phyloP scores from a whole-genome alignment of 306 rosid species.

The Quercus rubra region DNA sequence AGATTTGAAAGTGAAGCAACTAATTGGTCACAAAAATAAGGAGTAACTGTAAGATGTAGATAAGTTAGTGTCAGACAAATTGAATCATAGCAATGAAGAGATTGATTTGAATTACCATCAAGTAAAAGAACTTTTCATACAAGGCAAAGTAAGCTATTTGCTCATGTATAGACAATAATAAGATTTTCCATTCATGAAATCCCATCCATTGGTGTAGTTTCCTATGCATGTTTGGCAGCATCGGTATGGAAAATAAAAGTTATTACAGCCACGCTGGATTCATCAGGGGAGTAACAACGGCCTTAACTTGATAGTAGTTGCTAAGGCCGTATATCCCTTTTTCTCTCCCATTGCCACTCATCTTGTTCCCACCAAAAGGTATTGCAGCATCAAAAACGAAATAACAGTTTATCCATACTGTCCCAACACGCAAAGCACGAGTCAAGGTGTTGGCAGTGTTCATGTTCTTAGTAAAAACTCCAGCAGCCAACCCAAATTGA shows the following conservation, averaged over 20 bases:
- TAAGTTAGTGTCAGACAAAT: background rate
- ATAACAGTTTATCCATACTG: slow-evolving; percentile 84
- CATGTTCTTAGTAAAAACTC: slow-evolving; percentile 67
- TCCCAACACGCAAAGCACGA: slow-evolving; percentile 77
- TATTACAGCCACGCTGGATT: slow-evolving; percentile 80
- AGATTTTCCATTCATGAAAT: background rate
- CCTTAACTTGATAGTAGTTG: slow-evolving; percentile 83
- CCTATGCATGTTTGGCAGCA: background rate
- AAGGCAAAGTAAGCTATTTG: background rate
- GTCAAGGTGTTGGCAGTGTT: slow-evolving; percentile 62
- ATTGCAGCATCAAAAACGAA: slow-evolving; percentile 90
- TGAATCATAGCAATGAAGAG: background rate
- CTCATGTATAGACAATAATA: background rate
- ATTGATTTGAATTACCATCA: background rate
- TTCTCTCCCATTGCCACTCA: slow-evolving; percentile 87
- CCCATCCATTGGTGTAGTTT: background rate
- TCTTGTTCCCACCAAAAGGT: slow-evolving; percentile 93
- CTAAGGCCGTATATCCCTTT: slow-evolving; percentile 78
- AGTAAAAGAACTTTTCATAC: background rate
- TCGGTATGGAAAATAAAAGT: background rate
- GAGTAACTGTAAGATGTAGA: no score
- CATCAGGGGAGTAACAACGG: slow-evolving; percentile 69
- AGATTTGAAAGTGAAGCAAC: no score
- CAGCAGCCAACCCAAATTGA: slow-evolving; percentile 75
- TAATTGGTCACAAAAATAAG: no score